Conservation (phyloP, 2,329 filamentous ascomycete genomes). For the Fusarium sp. region DNA sequence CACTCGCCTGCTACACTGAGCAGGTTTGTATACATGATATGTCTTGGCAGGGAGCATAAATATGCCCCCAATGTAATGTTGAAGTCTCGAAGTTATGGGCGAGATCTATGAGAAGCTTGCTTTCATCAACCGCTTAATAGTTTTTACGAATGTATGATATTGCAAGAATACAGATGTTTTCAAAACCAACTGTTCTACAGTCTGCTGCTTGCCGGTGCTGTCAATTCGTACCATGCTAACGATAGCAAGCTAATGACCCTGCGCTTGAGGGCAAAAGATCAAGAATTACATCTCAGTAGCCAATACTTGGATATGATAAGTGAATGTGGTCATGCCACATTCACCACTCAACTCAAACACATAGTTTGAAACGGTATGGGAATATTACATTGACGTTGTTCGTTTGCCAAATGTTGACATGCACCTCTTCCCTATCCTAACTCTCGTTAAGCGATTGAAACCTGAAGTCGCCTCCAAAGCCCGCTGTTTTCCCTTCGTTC, state of each 20-base stretch:
- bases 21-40: conserved; percentile 20
- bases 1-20: not conserved
- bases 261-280: not conserved
- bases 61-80: conserved; percentile 12
- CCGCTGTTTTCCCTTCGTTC: conserved; percentile 27
- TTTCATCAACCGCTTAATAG: conserved; percentile 19
- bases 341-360: too few species aligned
- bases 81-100: not conserved
- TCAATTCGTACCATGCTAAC: not conserved
- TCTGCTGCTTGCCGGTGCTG: not conserved
- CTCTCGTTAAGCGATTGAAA: conserved; percentile 10
- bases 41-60: not conserved
- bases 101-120: not conserved
- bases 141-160: conserved; percentile 37
- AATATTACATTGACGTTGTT: conserved; percentile 8
- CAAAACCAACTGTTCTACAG: not conserved
- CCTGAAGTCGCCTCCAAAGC: conserved; percentile 34
- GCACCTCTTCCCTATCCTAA: not conserved
- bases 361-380: not conserved
- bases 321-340: not conserved
- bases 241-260: not conserved
- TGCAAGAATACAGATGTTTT: conserved; percentile 2
- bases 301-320: not conserved
- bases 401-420: not conserved
- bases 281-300: not conserved